These are phyloP conservation scores for Fusarium oligoseptatum DNA, from an alignment of 2,329 filamentous ascomycete species.

Conservation along the genomic window DNA sequence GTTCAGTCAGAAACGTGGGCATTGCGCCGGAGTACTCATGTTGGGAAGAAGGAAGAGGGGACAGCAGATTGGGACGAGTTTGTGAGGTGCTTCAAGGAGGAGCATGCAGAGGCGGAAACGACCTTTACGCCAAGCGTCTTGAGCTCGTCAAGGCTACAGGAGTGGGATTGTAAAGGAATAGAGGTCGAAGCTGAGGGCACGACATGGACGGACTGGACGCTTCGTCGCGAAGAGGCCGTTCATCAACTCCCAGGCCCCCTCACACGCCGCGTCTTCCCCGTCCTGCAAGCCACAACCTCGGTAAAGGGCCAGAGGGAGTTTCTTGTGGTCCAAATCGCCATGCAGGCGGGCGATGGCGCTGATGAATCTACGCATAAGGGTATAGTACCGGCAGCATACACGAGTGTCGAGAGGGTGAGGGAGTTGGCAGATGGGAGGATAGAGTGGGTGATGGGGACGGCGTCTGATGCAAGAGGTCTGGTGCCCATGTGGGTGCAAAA, in stretches of 20 bases:
- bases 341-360: conserved; percentile 52
- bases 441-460: conserved; percentile 85
- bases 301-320: conserved; percentile 61
- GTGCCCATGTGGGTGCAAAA: conserved; percentile 77
- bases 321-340: conserved; percentile 69
- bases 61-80: conserved; percentile 77
- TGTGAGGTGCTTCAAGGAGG: conserved; percentile 67
- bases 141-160: conserved; percentile 52
- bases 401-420: conserved; percentile 73
- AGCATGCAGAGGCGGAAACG: conserved; percentile 57
- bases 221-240: conserved; percentile 73
- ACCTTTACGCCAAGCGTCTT: conserved; percentile 56
- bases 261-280: conserved; percentile 74
- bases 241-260: conserved; percentile 73
- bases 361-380: conserved; percentile 56
- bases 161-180: conserved; percentile 61
- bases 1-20: conserved; percentile 70
- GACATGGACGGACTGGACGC: conserved; percentile 62
- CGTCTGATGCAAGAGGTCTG: conserved; percentile 76
- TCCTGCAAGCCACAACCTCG: conserved; percentile 71
- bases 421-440: conserved; percentile 60
- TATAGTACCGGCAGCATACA: conserved; percentile 71
- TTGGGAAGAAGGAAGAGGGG: conserved; percentile 61
- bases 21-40: conserved; percentile 73
- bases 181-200: conserved; percentile 54